These are phyloP conservation scores for Alopecurus myosuroides DNA, from an alignment of 176 grass and related monocot genomes.

Conservation along the genomic window DNA sequence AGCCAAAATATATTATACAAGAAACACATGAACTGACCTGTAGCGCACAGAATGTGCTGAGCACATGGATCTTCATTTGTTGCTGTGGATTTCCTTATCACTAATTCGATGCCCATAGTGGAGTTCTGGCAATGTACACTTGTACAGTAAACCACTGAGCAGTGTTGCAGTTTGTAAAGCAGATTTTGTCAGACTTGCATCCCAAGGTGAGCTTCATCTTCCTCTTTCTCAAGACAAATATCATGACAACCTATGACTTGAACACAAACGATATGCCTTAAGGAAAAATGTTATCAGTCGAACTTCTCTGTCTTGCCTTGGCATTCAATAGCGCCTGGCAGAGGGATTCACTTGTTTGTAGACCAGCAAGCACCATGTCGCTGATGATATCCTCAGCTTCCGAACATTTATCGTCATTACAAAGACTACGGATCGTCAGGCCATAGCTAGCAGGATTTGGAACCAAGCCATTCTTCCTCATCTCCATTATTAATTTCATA, in stretches of 20 bases:
- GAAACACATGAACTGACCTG: neutral
- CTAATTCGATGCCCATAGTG: neutral
- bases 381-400: slow-evolving; percentile 50
- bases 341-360: slow-evolving; percentile 30
- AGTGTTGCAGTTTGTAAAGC: neutral
- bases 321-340: slow-evolving; percentile 40
- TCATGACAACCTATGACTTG: neutral
- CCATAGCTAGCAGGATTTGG: slow-evolving; percentile 68
- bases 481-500: slow-evolving; percentile 41
- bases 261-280: neutral
- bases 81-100: neutral
- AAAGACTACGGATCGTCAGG: slow-evolving; percentile 52
- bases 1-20: neutral
- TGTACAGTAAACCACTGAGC: neutral
- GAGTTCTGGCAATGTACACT: neutral
- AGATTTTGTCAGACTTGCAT: neutral
- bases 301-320: slow-evolving; percentile 27
- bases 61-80: slow-evolving; percentile 8
- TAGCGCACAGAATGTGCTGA: neutral
- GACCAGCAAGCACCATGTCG: slow-evolving; percentile 53
- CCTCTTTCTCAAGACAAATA: neutral
- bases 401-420: slow-evolving; percentile 48
- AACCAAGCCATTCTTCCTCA: slow-evolving; percentile 49
- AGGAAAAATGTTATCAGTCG: slow-evolving; percentile 6
- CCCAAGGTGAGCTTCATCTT: neutral